These are phyloP conservation scores for Synchytrium microbalum DNA, from an alignment of 371 early-diverging fungal genomes.

Conservation along the genomic window DNA sequence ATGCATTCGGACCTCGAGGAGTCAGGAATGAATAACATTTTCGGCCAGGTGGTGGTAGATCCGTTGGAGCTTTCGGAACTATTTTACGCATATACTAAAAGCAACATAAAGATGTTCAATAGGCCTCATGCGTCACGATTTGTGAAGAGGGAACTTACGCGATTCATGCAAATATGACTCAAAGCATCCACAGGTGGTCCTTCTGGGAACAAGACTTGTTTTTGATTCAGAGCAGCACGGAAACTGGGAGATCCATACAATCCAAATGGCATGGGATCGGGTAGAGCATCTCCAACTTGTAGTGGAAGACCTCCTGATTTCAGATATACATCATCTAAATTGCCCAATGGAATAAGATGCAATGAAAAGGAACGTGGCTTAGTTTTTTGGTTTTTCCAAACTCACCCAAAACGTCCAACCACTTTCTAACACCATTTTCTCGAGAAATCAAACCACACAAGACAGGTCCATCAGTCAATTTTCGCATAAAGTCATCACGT, in stretches of 20 bases:
- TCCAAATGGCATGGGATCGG: neutral
- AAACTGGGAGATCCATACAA: conserved; percentile 1
- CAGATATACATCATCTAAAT: neutral
- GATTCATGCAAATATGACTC: neutral
- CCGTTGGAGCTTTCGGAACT: neutral
- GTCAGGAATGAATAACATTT: neutral
- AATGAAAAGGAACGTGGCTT: no score
- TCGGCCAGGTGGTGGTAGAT: neutral
- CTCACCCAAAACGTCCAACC: conserved; percentile 1
- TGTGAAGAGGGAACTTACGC: no score
- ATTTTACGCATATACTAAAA: neutral
- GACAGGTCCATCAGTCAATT: neutral
- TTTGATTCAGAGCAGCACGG: neutral
- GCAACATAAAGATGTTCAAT: no score
- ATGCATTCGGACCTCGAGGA: neutral
- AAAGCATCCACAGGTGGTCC: neutral
- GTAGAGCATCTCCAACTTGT: neutral
- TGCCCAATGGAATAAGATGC: no score
- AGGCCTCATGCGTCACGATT: no score
- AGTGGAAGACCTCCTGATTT: neutral
- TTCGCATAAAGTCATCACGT: neutral
- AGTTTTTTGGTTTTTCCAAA: conserved; percentile 1
- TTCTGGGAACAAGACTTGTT: conserved; percentile 1
- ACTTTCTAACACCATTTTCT: conserved; percentile 2
- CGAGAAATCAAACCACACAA: neutral